These are phyloP conservation scores for Stereum hirsutum DNA, from an alignment of 1,284 basidiomycete genomes.

Conservation along the genomic window DNA sequence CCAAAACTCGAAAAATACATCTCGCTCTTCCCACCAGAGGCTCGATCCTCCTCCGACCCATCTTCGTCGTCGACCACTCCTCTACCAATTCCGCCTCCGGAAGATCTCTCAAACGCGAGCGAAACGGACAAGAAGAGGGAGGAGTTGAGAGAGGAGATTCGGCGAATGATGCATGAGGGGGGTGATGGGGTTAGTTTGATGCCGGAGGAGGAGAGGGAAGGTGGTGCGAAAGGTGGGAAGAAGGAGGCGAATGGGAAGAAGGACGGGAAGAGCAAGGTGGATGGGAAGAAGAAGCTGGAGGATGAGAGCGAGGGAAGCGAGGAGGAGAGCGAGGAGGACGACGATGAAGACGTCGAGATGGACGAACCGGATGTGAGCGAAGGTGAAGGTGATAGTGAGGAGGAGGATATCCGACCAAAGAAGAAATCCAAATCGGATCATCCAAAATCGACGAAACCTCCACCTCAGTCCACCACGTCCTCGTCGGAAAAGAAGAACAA, in stretches of 20 bases:
- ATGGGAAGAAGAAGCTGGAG: background rate
- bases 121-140: constrained; percentile 43
- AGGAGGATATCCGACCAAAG: no score
- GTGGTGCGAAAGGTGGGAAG: no score
- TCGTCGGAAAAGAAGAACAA: background rate
- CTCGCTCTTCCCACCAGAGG: constrained; percentile 71
- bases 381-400: background rate
- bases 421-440: no score
- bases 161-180: constrained; percentile 53
- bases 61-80: no score
- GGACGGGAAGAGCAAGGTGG: background rate
- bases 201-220: no score
- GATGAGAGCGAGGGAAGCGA: background rate
- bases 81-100: no score
- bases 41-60: no score
- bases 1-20: constrained; percentile 82
- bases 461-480: background rate
- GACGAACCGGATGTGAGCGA: constrained; percentile 2
- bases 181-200: constrained; percentile 45
- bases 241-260: background rate
- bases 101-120: constrained; percentile 6
- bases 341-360: background rate
- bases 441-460: background rate
- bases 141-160: constrained; percentile 53
- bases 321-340: constrained; percentile 1